A percentile compares a stretch with the other conserved stretches of the same genome.
Evolutionary conservation across 2,329 filamentous ascomycete genomes (phyloP).

Genomic region (Sporothrix phasma): DNA sequence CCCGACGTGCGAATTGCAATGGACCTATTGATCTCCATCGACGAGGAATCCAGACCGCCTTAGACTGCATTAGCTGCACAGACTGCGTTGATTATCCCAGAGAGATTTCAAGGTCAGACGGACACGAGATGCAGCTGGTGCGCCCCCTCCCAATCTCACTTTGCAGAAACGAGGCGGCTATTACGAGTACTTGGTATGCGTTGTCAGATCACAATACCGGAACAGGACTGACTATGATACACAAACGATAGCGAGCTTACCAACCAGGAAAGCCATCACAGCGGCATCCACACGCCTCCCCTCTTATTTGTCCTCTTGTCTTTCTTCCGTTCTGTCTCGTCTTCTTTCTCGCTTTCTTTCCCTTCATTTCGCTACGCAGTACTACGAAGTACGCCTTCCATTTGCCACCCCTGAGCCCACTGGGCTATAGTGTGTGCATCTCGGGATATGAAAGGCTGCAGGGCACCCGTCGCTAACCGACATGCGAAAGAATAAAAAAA

Average conservation of each 20-base stretch:
- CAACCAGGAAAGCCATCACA: too few species aligned
- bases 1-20: not conserved
- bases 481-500: not conserved
- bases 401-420: not conserved
- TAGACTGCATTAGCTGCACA: not conserved
- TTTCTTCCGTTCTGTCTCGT: too few species aligned
- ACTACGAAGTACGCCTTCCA: too few species aligned
- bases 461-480: not conserved
- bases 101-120: too few species aligned
- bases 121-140: not conserved
- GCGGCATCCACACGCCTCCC: too few species aligned
- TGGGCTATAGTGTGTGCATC: not conserved
- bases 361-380: not conserved
- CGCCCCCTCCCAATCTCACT: not conserved
- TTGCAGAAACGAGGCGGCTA: not conserved
- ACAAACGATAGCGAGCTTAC: too few species aligned
- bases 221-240: too few species aligned
- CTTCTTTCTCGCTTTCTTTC: not conserved
- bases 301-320: too few species aligned
- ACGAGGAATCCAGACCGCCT: not conserved
- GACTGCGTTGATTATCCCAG: not conserved
- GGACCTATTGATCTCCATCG: not conserved
- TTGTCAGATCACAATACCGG: too few species aligned
- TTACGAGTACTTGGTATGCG: too few species aligned
- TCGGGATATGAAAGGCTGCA: not conserved